A percentile compares a stretch with the other conserved stretches of the same genome.
These are phyloP conservation scores for Coemansia asiatica DNA, from an alignment of 192 early-diverging fungal species.

Conservation along the genomic window DNA sequence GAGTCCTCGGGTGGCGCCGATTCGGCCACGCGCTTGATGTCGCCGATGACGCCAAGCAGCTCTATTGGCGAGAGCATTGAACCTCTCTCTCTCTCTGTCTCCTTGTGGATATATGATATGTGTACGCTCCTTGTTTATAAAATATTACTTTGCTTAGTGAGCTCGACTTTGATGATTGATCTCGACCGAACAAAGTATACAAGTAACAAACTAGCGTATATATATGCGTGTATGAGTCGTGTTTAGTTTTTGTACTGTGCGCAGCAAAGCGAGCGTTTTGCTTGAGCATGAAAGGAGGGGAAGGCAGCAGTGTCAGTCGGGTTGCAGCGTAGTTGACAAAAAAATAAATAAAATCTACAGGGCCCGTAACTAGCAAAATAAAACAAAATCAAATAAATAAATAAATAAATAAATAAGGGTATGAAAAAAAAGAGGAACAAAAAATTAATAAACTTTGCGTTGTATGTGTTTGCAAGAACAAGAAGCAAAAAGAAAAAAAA, in stretches of 20 bases:
- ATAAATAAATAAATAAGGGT: background rate
- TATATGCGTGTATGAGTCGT: background rate
- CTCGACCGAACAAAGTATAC: no score
- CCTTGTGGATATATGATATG: background rate
- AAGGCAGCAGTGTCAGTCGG: background rate
- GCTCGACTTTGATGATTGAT: no score
- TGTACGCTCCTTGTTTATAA: background rate
- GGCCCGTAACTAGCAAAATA: background rate
- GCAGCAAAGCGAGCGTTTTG: no score
- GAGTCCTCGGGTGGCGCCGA: slow-evolving; percentile 10
- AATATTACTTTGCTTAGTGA: background rate
- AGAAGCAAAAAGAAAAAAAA: background rate
- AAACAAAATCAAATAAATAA: background rate
- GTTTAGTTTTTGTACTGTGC: background rate
- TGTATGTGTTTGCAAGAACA: background rate
- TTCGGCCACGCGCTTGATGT: slow-evolving; percentile 46
- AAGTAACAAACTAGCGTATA: no score
- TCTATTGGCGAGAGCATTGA: slow-evolving; percentile 45
- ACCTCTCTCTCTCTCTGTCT: background rate
- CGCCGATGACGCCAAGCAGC: slow-evolving; percentile 38
- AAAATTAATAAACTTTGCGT: background rate
- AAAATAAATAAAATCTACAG: background rate
- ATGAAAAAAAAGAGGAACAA: background rate
- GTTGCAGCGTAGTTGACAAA: background rate
- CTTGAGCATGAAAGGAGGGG: no score